Evolutionary conservation across 2,329 filamentous ascomycete species (phyloP).

Genomic region (Fusarium devonianum): DNA sequence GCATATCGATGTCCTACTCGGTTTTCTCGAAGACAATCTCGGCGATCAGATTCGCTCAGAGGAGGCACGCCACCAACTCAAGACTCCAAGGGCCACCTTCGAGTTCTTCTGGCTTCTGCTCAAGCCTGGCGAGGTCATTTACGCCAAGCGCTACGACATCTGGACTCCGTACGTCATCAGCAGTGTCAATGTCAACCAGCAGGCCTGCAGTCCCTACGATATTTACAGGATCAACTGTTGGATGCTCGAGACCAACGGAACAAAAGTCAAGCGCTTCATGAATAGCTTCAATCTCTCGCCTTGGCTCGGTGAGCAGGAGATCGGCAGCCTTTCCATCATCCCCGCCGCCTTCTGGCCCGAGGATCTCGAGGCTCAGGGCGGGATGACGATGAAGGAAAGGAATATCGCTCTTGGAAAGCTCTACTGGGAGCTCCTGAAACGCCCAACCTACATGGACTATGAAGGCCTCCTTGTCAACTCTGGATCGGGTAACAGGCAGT

Average conservation of each 20-base stretch:
- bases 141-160: conserved; percentile 49
- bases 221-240: conserved; percentile 49
- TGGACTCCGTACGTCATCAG: conserved; percentile 55
- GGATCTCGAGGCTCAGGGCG: conserved; percentile 43
- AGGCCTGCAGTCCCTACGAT: conserved; percentile 14
- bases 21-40: conserved; percentile 51
- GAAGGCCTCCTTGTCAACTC: conserved; percentile 51
- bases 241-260: conserved; percentile 49
- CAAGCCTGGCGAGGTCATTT: conserved; percentile 55
- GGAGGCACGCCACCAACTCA: conserved; percentile 48
- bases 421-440: conserved; percentile 58
- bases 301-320: conserved; percentile 55
- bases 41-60: conserved; percentile 51
- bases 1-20: conserved; percentile 56
- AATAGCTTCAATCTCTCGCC: conserved; percentile 46
- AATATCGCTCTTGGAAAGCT: conserved; percentile 52
- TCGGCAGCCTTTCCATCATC: conserved; percentile 51
- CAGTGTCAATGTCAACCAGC: conserved; percentile 36
- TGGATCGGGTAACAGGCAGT: conserved; percentile 34
- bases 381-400: conserved; percentile 47
- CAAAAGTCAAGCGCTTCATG: conserved; percentile 49
- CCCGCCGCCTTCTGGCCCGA: conserved; percentile 54
- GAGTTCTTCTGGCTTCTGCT: conserved; percentile 56
- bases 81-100: conserved; percentile 52
- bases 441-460: conserved; percentile 56